These are phyloP conservation scores for Ogataea minuta DNA, from an alignment of 805 yeast species.

Conservation along the genomic window DNA sequence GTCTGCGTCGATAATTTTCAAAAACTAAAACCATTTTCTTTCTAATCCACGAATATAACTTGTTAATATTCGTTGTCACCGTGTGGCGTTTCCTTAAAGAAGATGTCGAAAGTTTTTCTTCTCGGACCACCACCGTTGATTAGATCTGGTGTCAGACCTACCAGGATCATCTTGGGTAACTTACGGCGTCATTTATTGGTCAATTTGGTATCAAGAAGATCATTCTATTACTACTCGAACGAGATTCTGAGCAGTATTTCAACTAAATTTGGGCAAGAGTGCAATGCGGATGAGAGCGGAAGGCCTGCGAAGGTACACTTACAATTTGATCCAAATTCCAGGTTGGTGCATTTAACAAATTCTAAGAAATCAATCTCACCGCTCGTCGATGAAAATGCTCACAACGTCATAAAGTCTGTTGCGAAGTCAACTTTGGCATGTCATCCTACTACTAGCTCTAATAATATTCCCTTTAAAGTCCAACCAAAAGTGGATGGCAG, in stretches of 20 bases:
- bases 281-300: not conserved
- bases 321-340: constrained; percentile 31
- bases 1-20: not conserved
- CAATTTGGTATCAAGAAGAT: constrained; percentile 5
- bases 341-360: constrained; percentile 14
- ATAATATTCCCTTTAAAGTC: constrained; percentile 56
- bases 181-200: not conserved
- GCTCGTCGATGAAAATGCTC: constrained; percentile 6
- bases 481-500: constrained; percentile 35
- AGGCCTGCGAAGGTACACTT: constrained; percentile 3
- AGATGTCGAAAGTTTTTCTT: not conserved
- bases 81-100: not conserved
- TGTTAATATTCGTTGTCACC: not conserved
- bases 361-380: constrained; percentile 7
- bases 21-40: not conserved
- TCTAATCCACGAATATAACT: not conserved
- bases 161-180: too few species aligned
- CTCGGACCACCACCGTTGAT: not conserved
- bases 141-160: not conserved
- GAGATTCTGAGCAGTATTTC: constrained; percentile 13
- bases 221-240: constrained; percentile 27
- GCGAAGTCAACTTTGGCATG: constrained; percentile 46
- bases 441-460: constrained; percentile 31
- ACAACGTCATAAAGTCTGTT: constrained; percentile 36
- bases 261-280: constrained; percentile 6